These are phyloP conservation scores for Globomyces sp. DNA, from an alignment of 371 early-diverging fungal species.

Conservation along the genomic window DNA sequence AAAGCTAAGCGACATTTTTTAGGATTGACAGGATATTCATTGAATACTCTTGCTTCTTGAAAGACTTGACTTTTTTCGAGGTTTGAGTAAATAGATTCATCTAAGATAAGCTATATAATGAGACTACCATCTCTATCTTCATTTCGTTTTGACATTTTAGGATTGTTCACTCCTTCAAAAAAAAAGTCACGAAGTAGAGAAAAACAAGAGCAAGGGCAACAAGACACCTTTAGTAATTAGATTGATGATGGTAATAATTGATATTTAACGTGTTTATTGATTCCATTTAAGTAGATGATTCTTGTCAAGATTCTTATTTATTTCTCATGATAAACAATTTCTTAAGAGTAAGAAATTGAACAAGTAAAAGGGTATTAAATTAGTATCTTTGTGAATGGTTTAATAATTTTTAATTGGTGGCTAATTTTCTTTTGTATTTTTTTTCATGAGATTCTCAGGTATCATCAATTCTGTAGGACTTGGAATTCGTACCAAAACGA, in stretches of 20 bases:
- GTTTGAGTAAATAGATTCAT: conserved; percentile 43
- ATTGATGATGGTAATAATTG: conserved; percentile 6
- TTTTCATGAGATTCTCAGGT: background rate
- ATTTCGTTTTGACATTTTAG: conserved; percentile 19
- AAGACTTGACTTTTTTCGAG: conserved; percentile 91
- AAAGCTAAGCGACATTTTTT: conserved; percentile 88
- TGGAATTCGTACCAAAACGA: conserved; percentile 31
- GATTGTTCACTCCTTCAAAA: background rate
- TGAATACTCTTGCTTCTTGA: conserved; percentile 96
- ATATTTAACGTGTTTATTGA: too few relatives aligned
- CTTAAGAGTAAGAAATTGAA: too few relatives aligned
- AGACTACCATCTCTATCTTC: conserved; percentile 17
- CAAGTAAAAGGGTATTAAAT: too few relatives aligned
- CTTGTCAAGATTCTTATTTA: background rate
- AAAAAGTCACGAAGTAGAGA: background rate
- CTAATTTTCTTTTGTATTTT: background rate
- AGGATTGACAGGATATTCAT: conserved; percentile 93
- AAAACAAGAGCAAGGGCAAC: background rate
- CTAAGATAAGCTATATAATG: background rate
- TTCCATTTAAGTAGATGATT: too few relatives aligned
- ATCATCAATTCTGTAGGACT: background rate
- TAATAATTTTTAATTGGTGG: too few relatives aligned
- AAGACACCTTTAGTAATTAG: background rate
- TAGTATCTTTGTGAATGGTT: too few relatives aligned
- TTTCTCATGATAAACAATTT: background rate